Conservation (phyloP, 1,284 basidiomycete species). For the Fistulina hepatica region DNA sequence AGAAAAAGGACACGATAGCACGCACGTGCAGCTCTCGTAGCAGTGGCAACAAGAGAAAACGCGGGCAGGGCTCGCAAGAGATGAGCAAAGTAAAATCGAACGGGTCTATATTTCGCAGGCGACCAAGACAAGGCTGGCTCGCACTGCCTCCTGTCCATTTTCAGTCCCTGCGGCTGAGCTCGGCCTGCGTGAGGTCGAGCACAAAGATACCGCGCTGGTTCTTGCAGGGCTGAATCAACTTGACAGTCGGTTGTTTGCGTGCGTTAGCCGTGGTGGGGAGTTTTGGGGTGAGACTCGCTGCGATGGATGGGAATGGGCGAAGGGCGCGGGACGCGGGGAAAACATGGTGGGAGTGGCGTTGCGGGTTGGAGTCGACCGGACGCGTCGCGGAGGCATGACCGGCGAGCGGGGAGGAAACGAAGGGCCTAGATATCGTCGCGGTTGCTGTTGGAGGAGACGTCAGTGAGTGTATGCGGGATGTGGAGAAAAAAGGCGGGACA, state of each 20-base stretch:
- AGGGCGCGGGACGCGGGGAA: conserved; percentile 64
- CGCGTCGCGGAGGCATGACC: conserved; percentile 20
- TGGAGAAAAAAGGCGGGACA: neutral
- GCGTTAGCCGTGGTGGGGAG: no score
- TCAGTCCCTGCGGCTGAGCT: conserved; percentile 64
- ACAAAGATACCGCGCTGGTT: conserved; percentile 59
- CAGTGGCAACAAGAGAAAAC: no score
- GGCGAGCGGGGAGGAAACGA: conserved; percentile 54
- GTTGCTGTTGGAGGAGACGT: conserved; percentile 12
- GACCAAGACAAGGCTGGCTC: neutral
- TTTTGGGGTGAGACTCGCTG: no score
- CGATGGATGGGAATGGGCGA: conserved; percentile 61
- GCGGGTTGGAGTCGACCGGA: conserved; percentile 22
- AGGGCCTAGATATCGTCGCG: conserved; percentile 32
- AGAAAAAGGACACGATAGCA: no score
- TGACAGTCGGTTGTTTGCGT: conserved; percentile 32
- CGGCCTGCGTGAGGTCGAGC: conserved; percentile 69
- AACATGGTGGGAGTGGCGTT: conserved; percentile 33
- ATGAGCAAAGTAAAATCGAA: no score
- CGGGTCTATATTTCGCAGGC: no score
- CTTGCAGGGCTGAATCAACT: conserved; percentile 66
- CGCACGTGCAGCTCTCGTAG: no score
- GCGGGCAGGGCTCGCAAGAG: no score
- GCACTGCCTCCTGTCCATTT: neutral
- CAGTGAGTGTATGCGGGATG: conserved; percentile 1